phyloP scores from a whole-genome alignment of 2,329 filamentous ascomycete genomes.

The Davidsoniella virescens region DNA sequence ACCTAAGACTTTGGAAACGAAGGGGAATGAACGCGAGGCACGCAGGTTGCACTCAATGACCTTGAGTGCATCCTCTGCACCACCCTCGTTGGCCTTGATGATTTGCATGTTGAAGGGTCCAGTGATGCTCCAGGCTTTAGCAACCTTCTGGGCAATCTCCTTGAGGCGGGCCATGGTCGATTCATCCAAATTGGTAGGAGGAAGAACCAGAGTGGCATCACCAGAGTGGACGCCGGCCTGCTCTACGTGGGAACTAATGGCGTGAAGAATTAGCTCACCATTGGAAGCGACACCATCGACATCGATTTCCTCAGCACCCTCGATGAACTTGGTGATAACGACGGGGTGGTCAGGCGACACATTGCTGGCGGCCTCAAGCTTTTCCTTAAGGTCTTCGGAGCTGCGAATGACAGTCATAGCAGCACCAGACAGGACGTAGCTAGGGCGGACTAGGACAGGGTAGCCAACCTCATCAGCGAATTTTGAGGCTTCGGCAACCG shows the following conservation, averaged over 20 bases:
- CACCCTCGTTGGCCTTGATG: conserved; percentile 76
- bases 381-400: conserved; percentile 80
- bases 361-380: conserved; percentile 74
- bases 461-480: conserved; percentile 80
- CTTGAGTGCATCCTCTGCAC: conserved; percentile 57
- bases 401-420: conserved; percentile 95
- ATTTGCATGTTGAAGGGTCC: conserved; percentile 99
- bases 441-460: conserved; percentile 86
- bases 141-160: conserved; percentile 90
- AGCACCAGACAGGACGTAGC: conserved; percentile 90
- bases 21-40: conserved; percentile 94
- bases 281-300: conserved; percentile 81
- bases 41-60: conserved; percentile 98
- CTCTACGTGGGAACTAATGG: conserved; percentile 90
- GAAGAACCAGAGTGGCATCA: conserved; percentile 86
- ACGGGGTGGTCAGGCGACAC: conserved; percentile 96
- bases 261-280: conserved; percentile 78
- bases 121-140: conserved; percentile 91
- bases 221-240: conserved; percentile 96
- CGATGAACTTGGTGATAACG: conserved; percentile 96
- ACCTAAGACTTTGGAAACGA: conserved; percentile 91
- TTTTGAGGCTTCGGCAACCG: conserved; percentile 67
- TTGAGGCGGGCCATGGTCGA: conserved; percentile 72
- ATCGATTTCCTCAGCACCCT: conserved; percentile 91
- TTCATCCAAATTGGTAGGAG: conserved; percentile 64